phyloP scores from a whole-genome alignment of 2,329 filamentous ascomycete genomes.

The Botrytis cinerea region DNA sequence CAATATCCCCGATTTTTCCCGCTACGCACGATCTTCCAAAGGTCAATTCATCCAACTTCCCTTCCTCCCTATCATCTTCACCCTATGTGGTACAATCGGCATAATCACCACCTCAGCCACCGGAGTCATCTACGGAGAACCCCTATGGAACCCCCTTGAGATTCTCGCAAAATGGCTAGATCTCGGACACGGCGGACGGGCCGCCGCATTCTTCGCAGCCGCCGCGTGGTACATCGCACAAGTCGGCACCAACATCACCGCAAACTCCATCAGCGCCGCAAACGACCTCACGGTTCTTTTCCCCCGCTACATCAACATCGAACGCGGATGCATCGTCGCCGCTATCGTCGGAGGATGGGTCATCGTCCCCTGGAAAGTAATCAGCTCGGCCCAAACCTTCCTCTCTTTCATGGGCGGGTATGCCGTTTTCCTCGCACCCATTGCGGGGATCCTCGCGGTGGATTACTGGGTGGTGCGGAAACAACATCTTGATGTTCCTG shows the following conservation, averaged over 20 bases:
- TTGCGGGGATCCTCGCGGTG: slow-evolving; percentile 57
- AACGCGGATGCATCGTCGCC: slow-evolving; percentile 56
- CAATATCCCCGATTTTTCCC: slow-evolving; percentile 44
- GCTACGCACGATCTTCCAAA: slow-evolving; percentile 38
- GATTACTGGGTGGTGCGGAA: slow-evolving; percentile 59
- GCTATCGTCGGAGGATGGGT: slow-evolving; percentile 57
- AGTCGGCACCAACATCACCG: slow-evolving; percentile 58
- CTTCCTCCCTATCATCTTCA: slow-evolving; percentile 39
- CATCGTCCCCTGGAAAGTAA: slow-evolving; percentile 67
- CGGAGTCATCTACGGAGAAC: slow-evolving; percentile 52
- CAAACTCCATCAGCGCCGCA: slow-evolving; percentile 55
- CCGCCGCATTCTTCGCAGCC: slow-evolving; percentile 52
- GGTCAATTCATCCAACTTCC: slow-evolving; percentile 46
- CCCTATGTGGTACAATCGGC: slow-evolving; percentile 48
- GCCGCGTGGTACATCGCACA: slow-evolving; percentile 56
- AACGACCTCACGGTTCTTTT: slow-evolving; percentile 59
- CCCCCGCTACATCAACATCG: slow-evolving; percentile 57
- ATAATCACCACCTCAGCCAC: slow-evolving; percentile 60
- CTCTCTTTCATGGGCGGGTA: slow-evolving; percentile 68
- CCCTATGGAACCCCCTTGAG: slow-evolving; percentile 53
- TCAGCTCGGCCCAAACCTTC: slow-evolving; percentile 58
- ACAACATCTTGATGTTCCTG: slow-evolving; percentile 43
- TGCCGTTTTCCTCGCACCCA: slow-evolving; percentile 61
- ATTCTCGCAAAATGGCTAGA: slow-evolving; percentile 49
- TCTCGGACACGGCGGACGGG: slow-evolving; percentile 47